Conservation (phyloP, 257 asterid genomes). For the Lycium ferocissimum region DNA sequence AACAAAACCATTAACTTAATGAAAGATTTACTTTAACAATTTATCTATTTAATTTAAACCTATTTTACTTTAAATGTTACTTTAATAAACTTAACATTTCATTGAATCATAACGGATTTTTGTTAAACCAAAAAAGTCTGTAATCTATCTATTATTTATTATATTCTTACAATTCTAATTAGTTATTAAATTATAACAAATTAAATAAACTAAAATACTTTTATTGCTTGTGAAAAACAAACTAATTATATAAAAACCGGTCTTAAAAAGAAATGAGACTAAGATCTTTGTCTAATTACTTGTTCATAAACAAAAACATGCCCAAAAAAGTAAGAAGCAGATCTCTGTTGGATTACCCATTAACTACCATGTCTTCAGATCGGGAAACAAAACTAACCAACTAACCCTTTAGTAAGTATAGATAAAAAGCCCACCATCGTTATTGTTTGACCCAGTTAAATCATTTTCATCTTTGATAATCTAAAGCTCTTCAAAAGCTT, state of each 20-base stretch:
- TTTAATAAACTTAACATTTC: conserved; percentile 10
- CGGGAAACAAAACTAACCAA: background rate
- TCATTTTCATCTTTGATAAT: conserved; percentile 10
- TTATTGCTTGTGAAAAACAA: background rate
- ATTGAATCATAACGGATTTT: background rate
- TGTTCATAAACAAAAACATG: background rate
- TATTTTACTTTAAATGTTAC: background rate
- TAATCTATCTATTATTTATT: background rate
- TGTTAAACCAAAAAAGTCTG: background rate
- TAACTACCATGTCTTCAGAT: conserved; percentile 4
- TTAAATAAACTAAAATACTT: background rate
- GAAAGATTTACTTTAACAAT: background rate
- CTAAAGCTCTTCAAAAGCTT: conserved; percentile 15
- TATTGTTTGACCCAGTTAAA: conserved; percentile 15
- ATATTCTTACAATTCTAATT: background rate
- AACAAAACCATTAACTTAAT: background rate
- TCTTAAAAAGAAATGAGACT: background rate
- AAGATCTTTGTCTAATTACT: background rate
- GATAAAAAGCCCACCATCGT: background rate
- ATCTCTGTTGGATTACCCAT: conserved; percentile 2
- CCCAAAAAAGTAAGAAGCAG: background rate
- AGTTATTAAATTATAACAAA: background rate
- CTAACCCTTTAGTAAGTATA: background rate
- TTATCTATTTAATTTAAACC: background rate
- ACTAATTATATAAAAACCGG: background rate